phyloP scores from a whole-genome alignment of 768 basidiomycete species.

The Tulasnella sp. region DNA sequence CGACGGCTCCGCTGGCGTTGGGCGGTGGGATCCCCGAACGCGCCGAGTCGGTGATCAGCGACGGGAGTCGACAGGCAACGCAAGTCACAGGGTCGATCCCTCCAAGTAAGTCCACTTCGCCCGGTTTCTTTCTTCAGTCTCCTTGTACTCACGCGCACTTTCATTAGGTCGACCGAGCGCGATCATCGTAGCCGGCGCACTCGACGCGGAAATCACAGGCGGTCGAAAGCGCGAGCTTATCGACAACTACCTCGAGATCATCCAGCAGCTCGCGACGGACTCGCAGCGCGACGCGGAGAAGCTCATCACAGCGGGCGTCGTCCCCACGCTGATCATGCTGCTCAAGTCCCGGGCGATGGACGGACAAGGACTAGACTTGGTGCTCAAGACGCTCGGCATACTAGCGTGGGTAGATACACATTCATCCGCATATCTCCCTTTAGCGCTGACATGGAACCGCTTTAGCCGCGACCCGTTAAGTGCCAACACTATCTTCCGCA shows the following conservation, averaged over 20 bases:
- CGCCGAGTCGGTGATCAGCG: not conserved
- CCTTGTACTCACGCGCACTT: not conserved
- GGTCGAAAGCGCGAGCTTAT: conserved; percentile 7
- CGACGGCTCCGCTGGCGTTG: not conserved
- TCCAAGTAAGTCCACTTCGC: not conserved
- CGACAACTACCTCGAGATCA: conserved; percentile 2
- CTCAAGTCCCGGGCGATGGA: conserved; percentile 10
- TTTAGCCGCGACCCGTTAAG: conserved; percentile 10
- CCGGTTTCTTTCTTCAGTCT: not conserved
- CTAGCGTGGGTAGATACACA: not conserved
- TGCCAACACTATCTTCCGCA: conserved; percentile 14
- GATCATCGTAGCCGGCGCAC: not conserved
- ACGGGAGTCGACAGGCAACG: not conserved
- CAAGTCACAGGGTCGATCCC: not conserved
- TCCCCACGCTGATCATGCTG: conserved; percentile 6
- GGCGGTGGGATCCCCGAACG: not conserved
- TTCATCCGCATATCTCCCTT: no score
- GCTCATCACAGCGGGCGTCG: conserved; percentile 10
- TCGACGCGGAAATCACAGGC: conserved; percentile 9
- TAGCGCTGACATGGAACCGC: not conserved
- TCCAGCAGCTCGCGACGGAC: not conserved
- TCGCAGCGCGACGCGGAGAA: conserved; percentile 6
- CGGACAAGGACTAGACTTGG: conserved; percentile 2
- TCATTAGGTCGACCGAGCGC: conserved; percentile 3
- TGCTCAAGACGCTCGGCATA: conserved; percentile 9